Percentiles rank a stretch among this genome's conserved stretches.
These are phyloP conservation scores for Tetradesmus lagerheimii DNA, from an alignment of 139 green algal genomes.

Conservation along the genomic window DNA sequence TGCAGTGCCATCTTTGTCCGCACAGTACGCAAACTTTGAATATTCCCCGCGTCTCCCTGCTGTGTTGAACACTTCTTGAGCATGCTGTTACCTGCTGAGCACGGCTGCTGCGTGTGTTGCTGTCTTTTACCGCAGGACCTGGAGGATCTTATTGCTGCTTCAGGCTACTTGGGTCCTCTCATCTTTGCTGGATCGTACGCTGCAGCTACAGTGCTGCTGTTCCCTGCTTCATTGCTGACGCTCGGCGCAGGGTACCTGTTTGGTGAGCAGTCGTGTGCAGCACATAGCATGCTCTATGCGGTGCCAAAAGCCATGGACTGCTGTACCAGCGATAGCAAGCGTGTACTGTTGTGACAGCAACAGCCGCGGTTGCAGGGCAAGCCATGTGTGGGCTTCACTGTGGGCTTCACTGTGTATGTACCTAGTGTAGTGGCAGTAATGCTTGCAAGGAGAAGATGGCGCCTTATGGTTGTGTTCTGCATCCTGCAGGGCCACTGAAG, in stretches of 20 bases:
- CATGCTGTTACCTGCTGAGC: background rate
- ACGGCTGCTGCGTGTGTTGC: background rate
- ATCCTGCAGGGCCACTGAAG: conserved; percentile 60
- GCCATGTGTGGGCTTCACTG: no score
- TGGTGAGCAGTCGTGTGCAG: conserved; percentile 39
- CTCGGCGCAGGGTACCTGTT: conserved; percentile 84
- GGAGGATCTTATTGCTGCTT: conserved; percentile 31
- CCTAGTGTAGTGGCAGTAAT: no score
- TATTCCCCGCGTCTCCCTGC: no score
- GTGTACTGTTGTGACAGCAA: no score
- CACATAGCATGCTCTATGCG: no score
- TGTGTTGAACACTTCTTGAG: background rate
- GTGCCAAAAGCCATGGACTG: no score
- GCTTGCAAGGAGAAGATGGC: background rate
- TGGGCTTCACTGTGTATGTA: no score
- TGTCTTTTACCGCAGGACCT: conserved; percentile 23
- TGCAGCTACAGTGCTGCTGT: conserved; percentile 73
- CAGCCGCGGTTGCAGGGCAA: no score
- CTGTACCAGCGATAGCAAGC: no score
- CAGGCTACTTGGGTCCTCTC: conserved; percentile 59
- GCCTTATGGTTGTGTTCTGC: background rate
- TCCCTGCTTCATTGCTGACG: conserved; percentile 81
- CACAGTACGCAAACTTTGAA: no score
- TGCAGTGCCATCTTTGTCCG: background rate
- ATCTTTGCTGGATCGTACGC: conserved; percentile 76